Conservation (phyloP, 1,284 basidiomycete genomes). For the Heterobasidion irregulare region DNA sequence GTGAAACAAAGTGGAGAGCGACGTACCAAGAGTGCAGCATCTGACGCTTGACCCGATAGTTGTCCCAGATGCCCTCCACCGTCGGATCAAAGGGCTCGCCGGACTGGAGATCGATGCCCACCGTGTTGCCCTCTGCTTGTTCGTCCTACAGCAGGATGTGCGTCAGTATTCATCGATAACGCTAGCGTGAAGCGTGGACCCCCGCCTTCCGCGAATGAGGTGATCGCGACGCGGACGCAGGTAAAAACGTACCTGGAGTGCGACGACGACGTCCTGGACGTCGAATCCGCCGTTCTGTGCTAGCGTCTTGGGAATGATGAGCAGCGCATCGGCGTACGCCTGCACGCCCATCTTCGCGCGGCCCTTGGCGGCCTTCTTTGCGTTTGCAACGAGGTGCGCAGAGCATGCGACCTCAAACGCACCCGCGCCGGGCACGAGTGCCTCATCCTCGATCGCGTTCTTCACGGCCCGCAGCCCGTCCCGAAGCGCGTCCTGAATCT, state of each 20-base stretch:
- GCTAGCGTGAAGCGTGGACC: background rate
- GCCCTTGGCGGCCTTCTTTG: constrained; percentile 90
- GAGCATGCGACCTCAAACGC: constrained; percentile 97
- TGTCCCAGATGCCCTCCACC: constrained; percentile 96
- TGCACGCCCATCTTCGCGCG: constrained; percentile 95
- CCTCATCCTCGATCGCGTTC: constrained; percentile 91
- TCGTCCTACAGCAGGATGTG: constrained; percentile 59
- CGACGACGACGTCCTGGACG: constrained; percentile 92
- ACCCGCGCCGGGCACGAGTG: constrained; percentile 89
- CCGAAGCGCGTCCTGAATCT: constrained; percentile 95
- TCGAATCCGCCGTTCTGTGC: constrained; percentile 97
- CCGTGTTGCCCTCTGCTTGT: constrained; percentile 82
- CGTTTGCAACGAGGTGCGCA: constrained; percentile 69
- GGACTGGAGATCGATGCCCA: constrained; percentile 88
- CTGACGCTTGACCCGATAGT: constrained; percentile 97
- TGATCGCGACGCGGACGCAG: constrained; percentile 3
- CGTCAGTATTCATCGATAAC: constrained; percentile 9
- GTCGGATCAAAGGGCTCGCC: constrained; percentile 97
- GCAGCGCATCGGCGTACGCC: constrained; percentile 92
- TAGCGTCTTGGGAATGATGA: constrained; percentile 95
- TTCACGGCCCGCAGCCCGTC: constrained; percentile 96
- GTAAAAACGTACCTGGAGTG: constrained; percentile 59
- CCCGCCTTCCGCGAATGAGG: too few species aligned
- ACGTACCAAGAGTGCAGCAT: constrained; percentile 94
- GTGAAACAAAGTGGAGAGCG: constrained; percentile 3